Percentiles rank a stretch among this genome's conserved stretches.
These are phyloP conservation scores for Lepidium aucheri DNA, from an alignment of 345 rosid species.

Conservation along the genomic window DNA sequence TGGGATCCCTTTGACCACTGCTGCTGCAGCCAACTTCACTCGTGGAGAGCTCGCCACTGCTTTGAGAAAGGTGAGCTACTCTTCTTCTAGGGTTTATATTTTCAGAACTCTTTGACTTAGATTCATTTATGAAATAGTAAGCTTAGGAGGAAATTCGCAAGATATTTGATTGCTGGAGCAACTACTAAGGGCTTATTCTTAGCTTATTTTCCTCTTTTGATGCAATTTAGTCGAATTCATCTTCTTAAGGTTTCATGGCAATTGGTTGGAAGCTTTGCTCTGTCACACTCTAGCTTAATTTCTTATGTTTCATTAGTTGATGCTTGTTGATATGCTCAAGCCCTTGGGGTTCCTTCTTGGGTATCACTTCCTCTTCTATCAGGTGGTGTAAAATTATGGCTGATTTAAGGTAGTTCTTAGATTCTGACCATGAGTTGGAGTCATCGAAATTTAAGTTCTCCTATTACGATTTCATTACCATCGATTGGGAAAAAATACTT, in stretches of 20 bases:
- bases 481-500: neutral
- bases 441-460: neutral
- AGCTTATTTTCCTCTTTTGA: neutral
- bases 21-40: slow-evolving; percentile 87
- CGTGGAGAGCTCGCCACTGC: slow-evolving; percentile 96
- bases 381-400: neutral
- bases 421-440: neutral
- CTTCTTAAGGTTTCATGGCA: neutral
- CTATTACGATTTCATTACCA: neutral
- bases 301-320: neutral
- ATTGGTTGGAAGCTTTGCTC: neutral
- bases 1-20: slow-evolving; percentile 85
- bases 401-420: neutral
- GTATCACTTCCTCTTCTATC: neutral
- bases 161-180: neutral
- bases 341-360: neutral
- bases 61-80: slow-evolving; percentile 63
- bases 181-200: neutral
- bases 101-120: neutral
- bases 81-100: neutral
- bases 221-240: neutral
- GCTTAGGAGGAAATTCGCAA: neutral
- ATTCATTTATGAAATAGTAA: neutral
- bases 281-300: neutral
- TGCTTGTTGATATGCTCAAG: neutral